Evolutionary conservation across 83 land plant genomes (phyloP), one percentile per base, ranked within the genome.

Genomic region (Picea abies): DNA sequence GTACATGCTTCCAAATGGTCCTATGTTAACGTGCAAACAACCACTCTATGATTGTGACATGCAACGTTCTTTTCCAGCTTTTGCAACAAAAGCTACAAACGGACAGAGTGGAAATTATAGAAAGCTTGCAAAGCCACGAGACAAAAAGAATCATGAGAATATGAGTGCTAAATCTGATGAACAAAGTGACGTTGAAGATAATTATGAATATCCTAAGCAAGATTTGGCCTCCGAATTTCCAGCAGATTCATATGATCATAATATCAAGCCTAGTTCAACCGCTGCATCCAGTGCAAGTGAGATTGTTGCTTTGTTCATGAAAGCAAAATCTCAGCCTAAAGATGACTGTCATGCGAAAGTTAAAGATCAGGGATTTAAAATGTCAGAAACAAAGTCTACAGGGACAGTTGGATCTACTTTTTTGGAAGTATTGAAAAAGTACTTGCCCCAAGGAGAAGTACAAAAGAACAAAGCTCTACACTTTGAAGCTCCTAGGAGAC

Each of bases 1-100:
- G 22, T 73, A 73, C 56, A 44, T n/a, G 77, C 56, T 20, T 73
- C 47, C 77, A 73, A 73, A 44, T 47, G 37, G n/a, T 73, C 77
- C n/a, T 41, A 1, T 44, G 77, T 35, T 70, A 70, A 44, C n/a
- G 44, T 22, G 58, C 58, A 73, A 44, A 32, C 41, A 11, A 19
- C 58, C 77, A 73, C 58, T 73, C 58, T 10, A 44, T 44, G 56
- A 22, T 73, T 22, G 17, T 41, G 77, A 73, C 39, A 73, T 20
- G 77, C 26, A 73, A 23, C 47, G 58, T 10, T n/a, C 77, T 73
- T 73, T 73, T 44, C 56, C 47, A 44, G 77, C 25, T 73, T 73
- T 73, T n/a, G 25, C 56, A 73, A n/a, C 47, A 52, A 47, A 73
- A 73, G 47, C 25, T 73, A 52, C 41, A 0, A 44, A 41, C 44